These are phyloP conservation scores for Cystofilobasidium bisporidii DNA, from an alignment of 768 basidiomycete species.

Conservation along the genomic window DNA sequence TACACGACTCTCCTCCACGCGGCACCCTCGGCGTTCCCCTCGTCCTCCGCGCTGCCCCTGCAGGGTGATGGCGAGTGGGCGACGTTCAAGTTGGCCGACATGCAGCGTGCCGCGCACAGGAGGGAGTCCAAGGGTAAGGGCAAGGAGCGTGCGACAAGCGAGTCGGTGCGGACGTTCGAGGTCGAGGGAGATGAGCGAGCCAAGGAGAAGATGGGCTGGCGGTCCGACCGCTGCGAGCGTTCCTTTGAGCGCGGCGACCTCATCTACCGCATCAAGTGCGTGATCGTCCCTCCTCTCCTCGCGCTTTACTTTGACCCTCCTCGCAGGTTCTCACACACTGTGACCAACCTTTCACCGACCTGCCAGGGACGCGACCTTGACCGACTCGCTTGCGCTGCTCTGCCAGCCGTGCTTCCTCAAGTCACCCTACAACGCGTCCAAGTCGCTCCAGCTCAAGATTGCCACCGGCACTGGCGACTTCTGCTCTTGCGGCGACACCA, in stretches of 20 bases:
- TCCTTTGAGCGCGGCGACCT: conserved; percentile 85
- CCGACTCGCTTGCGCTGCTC: conserved; percentile 75
- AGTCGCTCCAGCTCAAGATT: conserved; percentile 79
- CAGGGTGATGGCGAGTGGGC: neutral
- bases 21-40: neutral
- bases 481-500: conserved; percentile 87
- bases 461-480: conserved; percentile 69
- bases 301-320: too few relatives aligned
- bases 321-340: neutral
- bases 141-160: neutral
- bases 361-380: conserved; percentile 74
- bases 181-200: neutral
- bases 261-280: conserved; percentile 89
- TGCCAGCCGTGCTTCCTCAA: conserved; percentile 83
- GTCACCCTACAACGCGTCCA: conserved; percentile 76
- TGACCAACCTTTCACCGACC: neutral
- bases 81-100: conserved; percentile 7
- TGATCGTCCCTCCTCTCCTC: conserved; percentile 29
- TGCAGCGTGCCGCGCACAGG: neutral
- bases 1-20: neutral
- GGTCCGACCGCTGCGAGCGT: conserved; percentile 50
- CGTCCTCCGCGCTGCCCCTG: neutral
- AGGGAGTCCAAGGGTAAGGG: conserved; percentile 18
- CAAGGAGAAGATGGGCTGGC: neutral
- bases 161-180: neutral